Evolutionary conservation across 2,329 filamentous ascomycete genomes (phyloP).

Genomic region (Monilinia fructicola): DNA sequence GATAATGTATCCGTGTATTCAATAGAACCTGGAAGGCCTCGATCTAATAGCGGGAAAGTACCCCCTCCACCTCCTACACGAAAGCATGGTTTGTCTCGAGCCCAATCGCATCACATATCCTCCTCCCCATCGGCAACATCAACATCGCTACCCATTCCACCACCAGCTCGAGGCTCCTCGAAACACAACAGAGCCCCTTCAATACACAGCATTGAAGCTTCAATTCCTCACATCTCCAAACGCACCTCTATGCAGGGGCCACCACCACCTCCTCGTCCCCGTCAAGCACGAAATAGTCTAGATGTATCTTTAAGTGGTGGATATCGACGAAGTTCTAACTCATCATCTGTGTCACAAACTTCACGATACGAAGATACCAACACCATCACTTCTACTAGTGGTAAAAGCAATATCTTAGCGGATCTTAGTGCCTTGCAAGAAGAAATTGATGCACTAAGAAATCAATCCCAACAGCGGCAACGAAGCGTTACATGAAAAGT

Average conservation of each 20-base stretch:
- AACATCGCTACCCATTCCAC: conserved; percentile 45
- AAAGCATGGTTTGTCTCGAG: conserved; percentile 33
- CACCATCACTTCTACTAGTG: conserved; percentile 38
- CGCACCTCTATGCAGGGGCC: conserved; percentile 35
- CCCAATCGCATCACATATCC: conserved; percentile 29
- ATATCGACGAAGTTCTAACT: conserved; percentile 29
- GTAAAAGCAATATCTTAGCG: conserved; percentile 61
- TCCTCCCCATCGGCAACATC: conserved; percentile 38
- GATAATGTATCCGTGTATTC: conserved; percentile 28
- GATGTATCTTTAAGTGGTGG: conserved; percentile 34
- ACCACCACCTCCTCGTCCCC: conserved; percentile 45
- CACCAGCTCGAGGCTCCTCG: conserved; percentile 40
- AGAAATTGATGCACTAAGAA: conserved; percentile 69
- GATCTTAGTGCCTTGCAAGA: conserved; percentile 70
- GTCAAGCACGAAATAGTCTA: conserved; percentile 41
- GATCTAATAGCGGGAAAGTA: conserved; percentile 29
- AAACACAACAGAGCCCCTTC: conserved; percentile 32
- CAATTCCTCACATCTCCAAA: conserved; percentile 27
- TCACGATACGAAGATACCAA: conserved; percentile 35
- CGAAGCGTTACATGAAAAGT: conserved; percentile 20
- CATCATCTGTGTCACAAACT: conserved; percentile 31
- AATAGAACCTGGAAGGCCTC: conserved; percentile 27
- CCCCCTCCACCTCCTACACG: conserved; percentile 42
- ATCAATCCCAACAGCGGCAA: conserved; percentile 38
- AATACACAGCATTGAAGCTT: conserved; percentile 34